phyloP scores from a whole-genome alignment of 192 early-diverging fungal species.

The Chytriomyces confervae region DNA sequence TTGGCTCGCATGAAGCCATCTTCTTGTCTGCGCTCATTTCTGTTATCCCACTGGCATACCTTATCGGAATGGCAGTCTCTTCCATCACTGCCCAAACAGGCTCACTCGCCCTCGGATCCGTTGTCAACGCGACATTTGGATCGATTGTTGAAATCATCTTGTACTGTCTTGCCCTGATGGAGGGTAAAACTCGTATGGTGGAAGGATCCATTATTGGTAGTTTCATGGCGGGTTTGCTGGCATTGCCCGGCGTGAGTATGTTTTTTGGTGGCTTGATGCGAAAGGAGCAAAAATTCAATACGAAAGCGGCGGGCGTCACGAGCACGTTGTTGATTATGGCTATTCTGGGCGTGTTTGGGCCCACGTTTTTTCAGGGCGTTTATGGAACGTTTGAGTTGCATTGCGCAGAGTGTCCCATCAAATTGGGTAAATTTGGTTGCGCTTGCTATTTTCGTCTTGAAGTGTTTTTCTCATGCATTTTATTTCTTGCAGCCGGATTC shows the following conservation, averaged over 20 bases:
- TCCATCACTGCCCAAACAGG: slow-evolving; percentile 93
- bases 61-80: slow-evolving; percentile 97
- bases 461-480: not conserved
- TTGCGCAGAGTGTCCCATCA: slow-evolving; percentile 56
- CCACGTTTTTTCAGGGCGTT: slow-evolving; percentile 92
- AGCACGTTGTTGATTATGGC: slow-evolving; percentile 94
- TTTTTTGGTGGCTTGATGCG: slow-evolving; percentile 86
- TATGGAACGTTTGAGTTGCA: slow-evolving; percentile 76
- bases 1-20: slow-evolving; percentile 62
- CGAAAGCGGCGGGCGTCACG: slow-evolving; percentile 93
- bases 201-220: slow-evolving; percentile 94
- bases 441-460: not conserved
- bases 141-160: slow-evolving; percentile 95
- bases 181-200: slow-evolving; percentile 85
- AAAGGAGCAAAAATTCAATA: slow-evolving; percentile 95
- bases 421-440: not conserved
- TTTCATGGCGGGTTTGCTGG: slow-evolving; percentile 84
- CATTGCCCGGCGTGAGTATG: slow-evolving; percentile 95
- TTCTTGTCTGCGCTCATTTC: slow-evolving; percentile 76
- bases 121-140: slow-evolving; percentile 98
- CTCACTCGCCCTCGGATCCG: slow-evolving; percentile 87
- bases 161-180: slow-evolving; percentile 84
- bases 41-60: slow-evolving; percentile 91
- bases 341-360: slow-evolving; percentile 89
- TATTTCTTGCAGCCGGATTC: not conserved